Evolutionary conservation across 179 eudicot genomes (phyloP).

Genomic region (Heliamphora pulchella): DNA sequence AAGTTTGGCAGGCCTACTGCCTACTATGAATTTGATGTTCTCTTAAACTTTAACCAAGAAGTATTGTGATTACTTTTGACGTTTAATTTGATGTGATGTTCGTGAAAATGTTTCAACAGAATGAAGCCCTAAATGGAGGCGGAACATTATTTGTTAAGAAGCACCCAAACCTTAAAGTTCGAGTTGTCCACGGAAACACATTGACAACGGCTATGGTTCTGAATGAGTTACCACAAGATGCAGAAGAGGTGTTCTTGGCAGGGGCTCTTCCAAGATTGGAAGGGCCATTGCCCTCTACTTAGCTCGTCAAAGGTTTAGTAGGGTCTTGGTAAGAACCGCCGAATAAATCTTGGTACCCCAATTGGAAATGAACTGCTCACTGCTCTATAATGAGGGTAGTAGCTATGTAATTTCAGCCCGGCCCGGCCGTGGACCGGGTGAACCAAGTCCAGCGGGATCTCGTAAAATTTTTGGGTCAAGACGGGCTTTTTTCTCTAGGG

Average conservation of each 20-base stretch:
- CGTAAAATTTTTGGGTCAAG: no score
- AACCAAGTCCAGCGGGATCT: no score
- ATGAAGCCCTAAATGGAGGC: slow-evolving; percentile 87
- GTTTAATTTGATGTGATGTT: background rate
- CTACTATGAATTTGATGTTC: no score
- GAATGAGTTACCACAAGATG: slow-evolving; percentile 51
- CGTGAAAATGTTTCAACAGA: slow-evolving; percentile 31
- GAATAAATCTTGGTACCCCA: background rate
- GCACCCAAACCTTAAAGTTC: slow-evolving; percentile 68
- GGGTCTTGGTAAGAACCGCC: slow-evolving; percentile 56
- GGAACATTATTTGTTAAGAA: slow-evolving; percentile 72
- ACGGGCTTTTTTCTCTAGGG: no score
- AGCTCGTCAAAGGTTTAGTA: slow-evolving; percentile 41
- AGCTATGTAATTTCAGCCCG: no score
- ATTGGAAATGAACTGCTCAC: no score
- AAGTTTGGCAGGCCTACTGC: no score
- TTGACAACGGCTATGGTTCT: slow-evolving; percentile 80
- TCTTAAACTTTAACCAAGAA: no score
- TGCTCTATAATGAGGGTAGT: no score
- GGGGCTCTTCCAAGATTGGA: slow-evolving; percentile 97
- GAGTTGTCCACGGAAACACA: slow-evolving; percentile 97
- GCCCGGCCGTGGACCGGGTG: no score
- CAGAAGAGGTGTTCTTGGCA: slow-evolving; percentile 61
- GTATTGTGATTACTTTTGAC: background rate
- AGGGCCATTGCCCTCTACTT: slow-evolving; percentile 87